Evolutionary conservation across 1,284 basidiomycete species (phyloP).

Genomic region (Microbotryum violaceum): DNA sequence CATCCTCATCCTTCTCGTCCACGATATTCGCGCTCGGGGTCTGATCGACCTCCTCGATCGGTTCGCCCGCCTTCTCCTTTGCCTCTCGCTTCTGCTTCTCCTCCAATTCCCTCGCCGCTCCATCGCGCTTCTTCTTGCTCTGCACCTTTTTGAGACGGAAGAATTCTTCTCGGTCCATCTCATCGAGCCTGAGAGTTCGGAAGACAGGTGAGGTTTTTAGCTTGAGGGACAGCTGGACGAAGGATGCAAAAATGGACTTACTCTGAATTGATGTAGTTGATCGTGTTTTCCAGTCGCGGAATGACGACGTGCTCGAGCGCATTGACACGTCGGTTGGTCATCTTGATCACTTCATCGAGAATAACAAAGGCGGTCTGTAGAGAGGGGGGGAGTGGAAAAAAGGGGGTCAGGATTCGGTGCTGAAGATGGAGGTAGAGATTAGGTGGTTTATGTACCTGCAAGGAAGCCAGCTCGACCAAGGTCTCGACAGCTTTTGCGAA

Average conservation of each 20-base stretch:
- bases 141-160: constrained; percentile 84
- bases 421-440: neutral
- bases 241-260: neutral
- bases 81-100: constrained; percentile 47
- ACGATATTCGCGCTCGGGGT: constrained; percentile 53
- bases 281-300: constrained; percentile 90
- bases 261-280: constrained; percentile 86
- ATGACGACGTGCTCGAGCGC: constrained; percentile 98
- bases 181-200: constrained; percentile 53
- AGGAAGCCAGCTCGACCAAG: constrained; percentile 89
- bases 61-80: constrained; percentile 28
- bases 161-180: constrained; percentile 97
- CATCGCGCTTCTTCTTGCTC: constrained; percentile 87
- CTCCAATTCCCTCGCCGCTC: constrained; percentile 42
- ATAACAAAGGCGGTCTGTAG: constrained; percentile 93
- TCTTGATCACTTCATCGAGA: constrained; percentile 95
- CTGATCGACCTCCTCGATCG: constrained; percentile 33
- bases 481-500: constrained; percentile 97
- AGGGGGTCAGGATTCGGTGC: neutral
- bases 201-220: neutral
- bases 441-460: constrained; percentile 46
- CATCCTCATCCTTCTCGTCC: constrained; percentile 74
- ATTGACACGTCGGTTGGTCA: constrained; percentile 96
- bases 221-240: neutral
- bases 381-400: neutral